These are phyloP conservation scores for Polysphondylium violaceum DNA, from an alignment of 78 protist species.

Conservation along the genomic window DNA sequence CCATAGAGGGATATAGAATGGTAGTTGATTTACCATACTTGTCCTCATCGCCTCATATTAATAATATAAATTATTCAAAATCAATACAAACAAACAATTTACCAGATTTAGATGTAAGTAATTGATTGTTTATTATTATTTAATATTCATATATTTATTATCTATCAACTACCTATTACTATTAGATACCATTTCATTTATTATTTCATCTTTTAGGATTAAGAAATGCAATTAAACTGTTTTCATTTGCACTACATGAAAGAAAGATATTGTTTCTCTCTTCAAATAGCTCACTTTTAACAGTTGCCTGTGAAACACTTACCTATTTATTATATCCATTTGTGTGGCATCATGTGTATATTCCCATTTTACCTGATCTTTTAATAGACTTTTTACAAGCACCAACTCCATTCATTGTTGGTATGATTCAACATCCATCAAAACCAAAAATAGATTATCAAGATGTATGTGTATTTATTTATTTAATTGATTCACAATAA, in stretches of 20 bases:
- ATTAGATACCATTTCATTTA: constrained; percentile 45
- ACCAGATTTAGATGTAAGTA: constrained; percentile 31
- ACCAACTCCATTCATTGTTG: constrained; percentile 87
- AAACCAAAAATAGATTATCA: constrained; percentile 16
- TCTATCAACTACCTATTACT: neutral
- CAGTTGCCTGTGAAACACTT: constrained; percentile 67
- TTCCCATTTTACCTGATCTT: constrained; percentile 74
- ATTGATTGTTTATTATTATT: neutral
- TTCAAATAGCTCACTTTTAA: constrained; percentile 43
- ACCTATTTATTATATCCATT: constrained; percentile 75
- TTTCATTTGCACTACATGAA: constrained; percentile 26
- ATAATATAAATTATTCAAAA: constrained; percentile 7
- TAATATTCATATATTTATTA: neutral
- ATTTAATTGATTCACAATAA: neutral
- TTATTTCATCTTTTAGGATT: constrained; percentile 62
- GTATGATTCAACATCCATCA: constrained; percentile 23
- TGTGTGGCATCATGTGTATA: constrained; percentile 84
- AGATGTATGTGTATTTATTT: constrained; percentile 12
- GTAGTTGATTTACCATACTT: constrained; percentile 19
- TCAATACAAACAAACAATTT: constrained; percentile 27
- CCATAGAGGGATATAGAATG: constrained; percentile 45
- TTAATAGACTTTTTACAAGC: constrained; percentile 79
- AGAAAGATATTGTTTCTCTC: constrained; percentile 62
- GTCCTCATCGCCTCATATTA: neutral
- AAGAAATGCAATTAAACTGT: constrained; percentile 23